Percentiles rank a stretch among this genome's conserved stretches.
phyloP scores from a whole-genome alignment of 352 stramenopile species.

The Detonula confervacea region DNA sequence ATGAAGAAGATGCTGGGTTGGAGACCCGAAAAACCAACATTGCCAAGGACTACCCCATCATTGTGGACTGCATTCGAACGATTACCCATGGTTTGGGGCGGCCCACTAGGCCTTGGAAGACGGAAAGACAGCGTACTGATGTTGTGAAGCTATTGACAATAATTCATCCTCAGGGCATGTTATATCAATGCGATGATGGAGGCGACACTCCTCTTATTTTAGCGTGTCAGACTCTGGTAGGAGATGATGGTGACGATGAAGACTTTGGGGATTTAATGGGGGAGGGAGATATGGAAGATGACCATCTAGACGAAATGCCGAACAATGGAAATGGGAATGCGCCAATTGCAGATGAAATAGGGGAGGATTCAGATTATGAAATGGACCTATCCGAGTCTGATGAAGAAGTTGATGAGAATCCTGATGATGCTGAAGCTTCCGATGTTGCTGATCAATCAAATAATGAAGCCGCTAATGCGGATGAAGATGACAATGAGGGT shows the following conservation, averaged over 20 bases:
- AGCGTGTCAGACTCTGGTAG: conserved; percentile 13
- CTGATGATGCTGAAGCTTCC: background rate
- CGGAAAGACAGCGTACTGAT: conserved; percentile 11
- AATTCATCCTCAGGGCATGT: conserved; percentile 12
- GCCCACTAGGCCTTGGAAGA: conserved; percentile 21
- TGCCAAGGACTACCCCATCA: conserved; percentile 1
- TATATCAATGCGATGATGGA: conserved; percentile 14
- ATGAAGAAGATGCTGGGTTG: background rate
- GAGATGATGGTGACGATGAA: conserved; percentile 5
- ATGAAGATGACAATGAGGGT: conserved; percentile 1
- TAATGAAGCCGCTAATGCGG: background rate
- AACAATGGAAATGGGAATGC: conserved; percentile 5
- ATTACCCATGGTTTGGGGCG: background rate
- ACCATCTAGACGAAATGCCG: background rate
- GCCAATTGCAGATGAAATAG: background rate
- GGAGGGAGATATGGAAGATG: conserved; percentile 5
- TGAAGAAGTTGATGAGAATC: background rate
- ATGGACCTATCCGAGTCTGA: conserved; percentile 1
- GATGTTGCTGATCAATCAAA: background rate
- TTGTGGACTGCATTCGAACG: background rate
- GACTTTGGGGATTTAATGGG: conserved; percentile 13
- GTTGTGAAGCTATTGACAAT: conserved; percentile 6
- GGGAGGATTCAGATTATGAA: conserved; percentile 38
- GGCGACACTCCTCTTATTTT: conserved; percentile 31
- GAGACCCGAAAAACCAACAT: conserved; percentile 3